Evolutionary conservation across 1,139 yeast genomes (phyloP), one percentile per base, ranked within the genome.

Genomic region (Geotrichum australiense): DNA sequence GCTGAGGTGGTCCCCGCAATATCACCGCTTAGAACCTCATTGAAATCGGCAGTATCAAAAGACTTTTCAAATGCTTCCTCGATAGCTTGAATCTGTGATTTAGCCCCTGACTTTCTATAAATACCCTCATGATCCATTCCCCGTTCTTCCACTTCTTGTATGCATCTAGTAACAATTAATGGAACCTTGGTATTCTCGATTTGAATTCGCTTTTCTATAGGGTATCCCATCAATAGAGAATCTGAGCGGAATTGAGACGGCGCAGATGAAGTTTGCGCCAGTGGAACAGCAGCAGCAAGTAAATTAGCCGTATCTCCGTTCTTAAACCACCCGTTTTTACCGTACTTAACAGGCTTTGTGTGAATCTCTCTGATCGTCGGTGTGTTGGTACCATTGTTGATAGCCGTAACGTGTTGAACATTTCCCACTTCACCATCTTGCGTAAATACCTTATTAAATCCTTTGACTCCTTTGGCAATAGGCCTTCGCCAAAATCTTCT

Each of bases 91-190:
- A 85, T 76, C 41, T 86, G 85, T 11, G 91, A 76, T 46, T 82
- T 76, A 5, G 91, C 87, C 2, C 97, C 98, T 18, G 94, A 82
- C 50, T 89, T 82, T 53, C 98, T 73, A 64, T 91, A 91, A 30
- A 91, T 73, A 4, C 98, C 98, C 62, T 89, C 97, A 31, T 70
- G 66, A 37, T 71, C 77, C 53, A 84, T 58, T 7, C 94, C 89
- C 49, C 87, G 67, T 33, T 60, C 58, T 62, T 89, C 96, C 38
- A 91, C 86, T 54, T 82, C 94, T 28, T 68, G 66, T n/a, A 87
- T 64, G 63, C 96, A 86, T 45, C 78, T 70, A 10, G 80, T 68
- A 10, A 91, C 72, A 33, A 91, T 75, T 48, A 76, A 62, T 5
- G 98, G 98, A 7, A 86, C 71, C 3, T 59, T 51, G 18, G 72